Evolutionary conservation across 495 filamentous ascomycete species (phyloP).

Genomic region (Podospora anserina): DNA sequence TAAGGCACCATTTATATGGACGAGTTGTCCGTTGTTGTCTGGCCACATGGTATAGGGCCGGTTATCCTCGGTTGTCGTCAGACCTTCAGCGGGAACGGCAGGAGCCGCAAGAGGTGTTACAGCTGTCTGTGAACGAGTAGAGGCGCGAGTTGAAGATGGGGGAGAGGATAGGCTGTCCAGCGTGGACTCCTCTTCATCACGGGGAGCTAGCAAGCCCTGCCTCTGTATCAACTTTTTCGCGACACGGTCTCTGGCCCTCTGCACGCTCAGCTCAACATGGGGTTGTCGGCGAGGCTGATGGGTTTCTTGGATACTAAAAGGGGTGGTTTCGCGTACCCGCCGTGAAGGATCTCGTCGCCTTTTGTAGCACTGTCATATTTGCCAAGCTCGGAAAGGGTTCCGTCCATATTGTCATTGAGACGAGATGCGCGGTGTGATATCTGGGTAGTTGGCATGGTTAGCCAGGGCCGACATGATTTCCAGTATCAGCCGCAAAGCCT

Average conservation of each 20-base stretch:
- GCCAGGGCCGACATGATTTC: neutral
- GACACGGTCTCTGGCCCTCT: neutral
- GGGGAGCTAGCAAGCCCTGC: neutral
- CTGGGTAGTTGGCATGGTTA: neutral
- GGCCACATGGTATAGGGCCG: constrained; percentile 24
- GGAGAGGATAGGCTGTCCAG: neutral
- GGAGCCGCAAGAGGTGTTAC: neutral
- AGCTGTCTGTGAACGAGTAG: neutral
- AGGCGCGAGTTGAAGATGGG: neutral
- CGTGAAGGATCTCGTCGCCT: constrained; percentile 10
- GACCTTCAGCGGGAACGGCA: neutral
- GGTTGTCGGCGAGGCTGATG: constrained; percentile 16
- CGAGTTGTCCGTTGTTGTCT: constrained; percentile 7
- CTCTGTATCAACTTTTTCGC: neutral
- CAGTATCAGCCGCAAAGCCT: constrained; percentile 6
- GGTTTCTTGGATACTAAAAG: constrained; percentile 21
- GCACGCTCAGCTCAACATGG: constrained; percentile 11
- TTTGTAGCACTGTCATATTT: constrained; percentile 10
- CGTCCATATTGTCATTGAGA: constrained; percentile 30
- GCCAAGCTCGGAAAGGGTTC: constrained; percentile 28
- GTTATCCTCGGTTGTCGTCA: neutral
- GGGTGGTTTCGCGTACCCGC: constrained; percentile 15
- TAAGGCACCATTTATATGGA: constrained; percentile 4
- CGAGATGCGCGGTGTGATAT: constrained; percentile 19
- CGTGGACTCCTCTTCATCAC: neutral